Conservation (phyloP, 148 eudicot genomes). For the Camellia granthamiana region DNA sequence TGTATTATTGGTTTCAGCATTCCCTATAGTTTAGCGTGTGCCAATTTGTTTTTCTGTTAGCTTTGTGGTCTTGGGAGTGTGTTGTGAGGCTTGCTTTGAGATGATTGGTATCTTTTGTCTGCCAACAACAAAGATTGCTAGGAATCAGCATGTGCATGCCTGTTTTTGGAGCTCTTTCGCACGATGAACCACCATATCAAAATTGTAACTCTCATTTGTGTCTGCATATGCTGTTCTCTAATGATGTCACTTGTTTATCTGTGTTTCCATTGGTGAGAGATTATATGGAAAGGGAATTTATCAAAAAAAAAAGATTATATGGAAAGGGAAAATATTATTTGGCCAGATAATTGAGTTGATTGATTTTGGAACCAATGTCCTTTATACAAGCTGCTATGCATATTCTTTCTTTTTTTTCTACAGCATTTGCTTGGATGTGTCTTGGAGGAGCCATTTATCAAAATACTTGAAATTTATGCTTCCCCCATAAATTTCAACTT, state of each 20-base stretch:
- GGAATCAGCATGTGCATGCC: background rate
- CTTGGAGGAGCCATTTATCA: background rate
- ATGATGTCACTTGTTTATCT: background rate
- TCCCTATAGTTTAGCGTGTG: background rate
- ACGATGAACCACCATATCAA: background rate
- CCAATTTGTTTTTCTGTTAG: background rate
- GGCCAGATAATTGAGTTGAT: background rate
- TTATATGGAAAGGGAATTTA: too few species aligned
- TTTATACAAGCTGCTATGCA: too few species aligned
- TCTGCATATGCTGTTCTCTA: background rate
- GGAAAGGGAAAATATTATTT: background rate
- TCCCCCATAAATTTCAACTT: too few species aligned
- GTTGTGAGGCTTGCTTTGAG: conserved; percentile 1
- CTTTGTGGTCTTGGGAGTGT: background rate
- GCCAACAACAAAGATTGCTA: background rate
- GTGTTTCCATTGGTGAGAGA: too few species aligned
- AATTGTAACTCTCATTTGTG: too few species aligned
- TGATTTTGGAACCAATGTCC: background rate
- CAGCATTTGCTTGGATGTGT: background rate
- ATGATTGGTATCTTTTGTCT: conserved; percentile 1
- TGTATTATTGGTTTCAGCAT: background rate
- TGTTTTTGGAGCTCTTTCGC: background rate
- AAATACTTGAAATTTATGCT: background rate
- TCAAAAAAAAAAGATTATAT: background rate
- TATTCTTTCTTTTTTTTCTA: too few species aligned